phyloP scores from a whole-genome alignment of 164 flowering plant species.

The Dillenia turbinata region DNA sequence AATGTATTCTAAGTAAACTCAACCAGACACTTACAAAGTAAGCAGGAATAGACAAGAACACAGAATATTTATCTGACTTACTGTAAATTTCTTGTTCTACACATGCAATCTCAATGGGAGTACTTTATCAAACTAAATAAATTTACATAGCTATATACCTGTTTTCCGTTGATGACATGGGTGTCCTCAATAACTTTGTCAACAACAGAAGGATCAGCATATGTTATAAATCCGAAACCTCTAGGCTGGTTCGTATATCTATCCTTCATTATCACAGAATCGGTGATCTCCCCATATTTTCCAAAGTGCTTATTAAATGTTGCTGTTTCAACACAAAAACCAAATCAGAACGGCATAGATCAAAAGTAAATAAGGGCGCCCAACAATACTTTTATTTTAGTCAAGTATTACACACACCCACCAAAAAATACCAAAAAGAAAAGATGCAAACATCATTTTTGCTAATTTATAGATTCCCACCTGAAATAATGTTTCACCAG shows the following conservation, averaged over 20 bases:
- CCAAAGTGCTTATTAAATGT: slow-evolving; percentile 74
- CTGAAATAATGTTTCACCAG: background rate
- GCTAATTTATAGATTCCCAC: too few species aligned
- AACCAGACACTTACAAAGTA: too few species aligned
- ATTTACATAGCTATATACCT: slow-evolving; percentile 30
- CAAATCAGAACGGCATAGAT: too few species aligned
- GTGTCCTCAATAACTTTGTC: slow-evolving; percentile 77
- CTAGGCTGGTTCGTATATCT: slow-evolving; percentile 69
- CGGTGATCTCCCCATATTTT: slow-evolving; percentile 81
- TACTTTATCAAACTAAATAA: background rate
- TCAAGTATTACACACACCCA: background rate
- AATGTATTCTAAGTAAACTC: too few species aligned
- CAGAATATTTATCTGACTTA: too few species aligned
- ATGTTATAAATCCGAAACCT: slow-evolving; percentile 94
- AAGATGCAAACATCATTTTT: too few species aligned
- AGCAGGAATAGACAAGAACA: too few species aligned
- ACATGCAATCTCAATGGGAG: too few species aligned
- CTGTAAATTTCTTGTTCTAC: too few species aligned
- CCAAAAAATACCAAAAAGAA: too few species aligned
- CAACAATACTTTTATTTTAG: too few species aligned
- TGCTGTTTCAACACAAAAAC: slow-evolving; percentile 23
- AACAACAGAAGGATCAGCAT: slow-evolving; percentile 88
- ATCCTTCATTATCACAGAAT: slow-evolving; percentile 93
- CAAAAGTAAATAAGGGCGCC: too few species aligned
- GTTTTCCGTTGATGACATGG: slow-evolving; percentile 79